Evolutionary conservation across 2,329 filamentous ascomycete genomes (phyloP), one percentile per base, ranked within the genome.

Genomic region (Microdochium nivale): DNA sequence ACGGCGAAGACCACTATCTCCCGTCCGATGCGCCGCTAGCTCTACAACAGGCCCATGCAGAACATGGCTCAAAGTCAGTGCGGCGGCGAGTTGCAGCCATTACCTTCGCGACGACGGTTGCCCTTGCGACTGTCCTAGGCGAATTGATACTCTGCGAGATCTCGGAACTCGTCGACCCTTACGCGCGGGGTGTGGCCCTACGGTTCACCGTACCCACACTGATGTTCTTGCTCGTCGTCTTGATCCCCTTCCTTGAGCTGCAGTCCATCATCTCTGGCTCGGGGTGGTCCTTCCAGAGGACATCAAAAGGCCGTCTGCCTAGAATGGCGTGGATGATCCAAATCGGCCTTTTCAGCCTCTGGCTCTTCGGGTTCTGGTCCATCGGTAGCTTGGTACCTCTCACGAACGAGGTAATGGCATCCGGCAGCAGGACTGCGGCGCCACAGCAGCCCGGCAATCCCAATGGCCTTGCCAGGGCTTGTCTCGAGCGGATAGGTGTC

Each of bases 111-210:
- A 78, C 82, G 1, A 95, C 88, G 10, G 80, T 94, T 33, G 88
- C 83, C 1, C 76, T 95, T 9, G 86, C 89, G 5, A 79, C 86
- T 35, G 87, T 92, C 1, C 74, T 95, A 47, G 88, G 84, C 2
- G 85, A 91, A 67, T 71, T 95, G 58, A 87, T 95, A 47, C 77
- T 95, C 9, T 90, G 88, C 60, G 90, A 95, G 68, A 88, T 95
- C 44, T 83, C 87, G 25, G 88, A 89, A 61, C 76, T 86, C 4
- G 77, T 89, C n/a, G 79, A 85, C 56, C 77, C 83, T 7, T 73
- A 74, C 30, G 88, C 87, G 13, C 77, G 89, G 53, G 79, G 78
- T 23, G 64, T 86, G 25, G 88, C 86, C 23, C 73, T 95, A 58
- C 77, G 81, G 52, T 68, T 86, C 27, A 89, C 86, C 0, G 79